Base-by-base conservation (phyloP, 306 rosid genomes). In the Fragaria ananassa region DNA sequence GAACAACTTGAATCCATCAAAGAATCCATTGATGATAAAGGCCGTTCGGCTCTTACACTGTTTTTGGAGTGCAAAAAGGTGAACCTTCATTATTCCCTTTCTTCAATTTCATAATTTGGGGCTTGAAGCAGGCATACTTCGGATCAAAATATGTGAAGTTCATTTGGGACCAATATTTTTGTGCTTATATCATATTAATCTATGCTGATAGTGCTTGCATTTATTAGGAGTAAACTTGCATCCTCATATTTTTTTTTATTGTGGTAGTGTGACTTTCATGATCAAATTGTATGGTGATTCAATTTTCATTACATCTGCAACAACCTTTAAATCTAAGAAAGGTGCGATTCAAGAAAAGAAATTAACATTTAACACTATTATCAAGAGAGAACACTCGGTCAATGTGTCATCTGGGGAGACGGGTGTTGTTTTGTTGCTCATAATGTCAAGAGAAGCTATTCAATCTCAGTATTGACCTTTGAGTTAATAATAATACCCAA, bases 1-100 rank as follows among this genome's bases (percentile, higher is more conserved):
- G 97, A 95, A 83, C 97, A 92, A 87, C 92, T 95, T 78, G 93
- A 90, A 82, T 90, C 97, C 70, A 88, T 95, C 78, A 74, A 57
- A 34, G 86, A 85, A 71, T 90, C 99, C 46, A 44, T 95, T 81
- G 96, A 91, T 81, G 87, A 85, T 67, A 37, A 68, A 74, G 96
- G 86, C 69, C 75, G 72, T 70, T 81, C 90, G 70, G 85, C 97
- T 71, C 90, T 95, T 74, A 61, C 80, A 17, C 74, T 70, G 53
- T 95, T 95, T 85, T 80, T 95, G 83, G 97, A 92, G 76, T 85
- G 91, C 86, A 92, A 89, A 89, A 86, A 83, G 97, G 99, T 92
- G 70, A 42, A 53, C 54, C 68, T 69, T 14, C 78, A 46, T 46
- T 56, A 31, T 63, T 51, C 51, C 29, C 25, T 56, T 79, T 81